phyloP scores from a whole-genome alignment of 257 asterid genomes.

The Anisodus tanguticus region DNA sequence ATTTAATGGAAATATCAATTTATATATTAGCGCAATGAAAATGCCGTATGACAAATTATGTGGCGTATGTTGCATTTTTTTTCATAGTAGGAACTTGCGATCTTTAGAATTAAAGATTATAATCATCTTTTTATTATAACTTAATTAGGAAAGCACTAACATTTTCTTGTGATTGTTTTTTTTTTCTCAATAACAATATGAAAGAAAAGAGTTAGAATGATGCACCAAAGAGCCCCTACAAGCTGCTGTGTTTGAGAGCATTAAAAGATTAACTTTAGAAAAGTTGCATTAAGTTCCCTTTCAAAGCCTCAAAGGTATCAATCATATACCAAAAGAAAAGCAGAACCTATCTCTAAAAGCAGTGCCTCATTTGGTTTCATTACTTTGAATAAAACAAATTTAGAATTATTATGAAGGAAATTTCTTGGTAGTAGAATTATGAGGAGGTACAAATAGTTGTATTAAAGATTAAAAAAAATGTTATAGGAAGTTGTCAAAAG shows the following conservation, averaged over 20 bases:
- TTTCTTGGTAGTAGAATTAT: neutral
- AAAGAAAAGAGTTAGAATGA: neutral
- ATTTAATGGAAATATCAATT: neutral
- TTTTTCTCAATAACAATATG: neutral
- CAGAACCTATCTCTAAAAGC: neutral
- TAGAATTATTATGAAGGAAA: neutral
- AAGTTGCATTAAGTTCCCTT: slow-evolving; percentile 8
- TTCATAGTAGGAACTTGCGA: no score
- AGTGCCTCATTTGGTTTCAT: neutral
- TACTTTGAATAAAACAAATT: neutral
- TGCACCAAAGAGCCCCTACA: neutral
- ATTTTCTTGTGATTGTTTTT: neutral
- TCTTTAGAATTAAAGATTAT: no score
- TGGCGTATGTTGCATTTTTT: no score
- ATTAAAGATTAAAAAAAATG: neutral
- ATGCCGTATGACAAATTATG: no score
- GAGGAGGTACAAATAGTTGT: neutral
- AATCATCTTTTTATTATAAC: neutral
- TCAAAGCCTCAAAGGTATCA: neutral
- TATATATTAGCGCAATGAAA: no score
- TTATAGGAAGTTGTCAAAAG: no score
- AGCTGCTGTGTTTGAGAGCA: neutral
- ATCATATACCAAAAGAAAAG: slow-evolving; percentile 5
- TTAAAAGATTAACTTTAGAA: slow-evolving; percentile 5
- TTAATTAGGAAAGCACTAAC: neutral